Evolutionary conservation across 768 basidiomycete species (phyloP).

Genomic region (Leucosporidium scottii): DNA sequence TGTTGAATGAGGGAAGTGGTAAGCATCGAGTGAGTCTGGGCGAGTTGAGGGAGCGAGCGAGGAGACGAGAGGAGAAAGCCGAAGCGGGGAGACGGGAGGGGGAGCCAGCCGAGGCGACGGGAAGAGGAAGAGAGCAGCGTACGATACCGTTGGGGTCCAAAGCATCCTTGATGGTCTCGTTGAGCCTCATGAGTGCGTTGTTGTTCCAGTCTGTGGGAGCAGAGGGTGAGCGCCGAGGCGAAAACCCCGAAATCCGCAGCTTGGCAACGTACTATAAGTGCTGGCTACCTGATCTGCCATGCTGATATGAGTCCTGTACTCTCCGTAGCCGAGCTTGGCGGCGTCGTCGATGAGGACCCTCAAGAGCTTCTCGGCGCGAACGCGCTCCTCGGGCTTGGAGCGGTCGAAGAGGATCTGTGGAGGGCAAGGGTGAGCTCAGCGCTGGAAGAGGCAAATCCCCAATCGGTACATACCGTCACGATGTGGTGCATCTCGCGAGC

Average conservation of each 20-base stretch:
- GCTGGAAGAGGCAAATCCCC: too few species aligned
- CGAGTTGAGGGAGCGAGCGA: too few species aligned
- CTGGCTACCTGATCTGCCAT: conserved; percentile 6
- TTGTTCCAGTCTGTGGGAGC: conserved; percentile 10
- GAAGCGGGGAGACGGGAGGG: too few species aligned
- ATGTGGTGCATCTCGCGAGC: conserved; percentile 17
- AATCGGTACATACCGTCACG: neutral
- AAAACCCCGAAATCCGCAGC: neutral
- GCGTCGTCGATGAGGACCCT: conserved; percentile 18
- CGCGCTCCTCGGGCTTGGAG: conserved; percentile 15
- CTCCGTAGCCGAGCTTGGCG: conserved; percentile 20
- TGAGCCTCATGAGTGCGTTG: conserved; percentile 17
- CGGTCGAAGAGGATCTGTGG: conserved; percentile 20
- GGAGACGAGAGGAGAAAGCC: too few species aligned
- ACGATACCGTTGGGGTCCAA: conserved; percentile 34
- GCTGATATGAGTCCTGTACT: conserved; percentile 30
- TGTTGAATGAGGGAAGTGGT: too few species aligned
- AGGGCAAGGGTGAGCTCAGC: neutral
- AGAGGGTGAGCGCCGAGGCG: neutral
- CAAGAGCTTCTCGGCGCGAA: conserved; percentile 10
- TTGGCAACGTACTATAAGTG: conserved; percentile 1
- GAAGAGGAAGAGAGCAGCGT: too few species aligned
- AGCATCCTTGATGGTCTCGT: conserved; percentile 32
- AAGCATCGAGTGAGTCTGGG: too few species aligned
- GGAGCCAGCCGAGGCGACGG: too few species aligned